Evolutionary conservation across 768 basidiomycete genomes (phyloP), one percentile per base, ranked within the genome.

Genomic region (Exsudoporus frostii): DNA sequence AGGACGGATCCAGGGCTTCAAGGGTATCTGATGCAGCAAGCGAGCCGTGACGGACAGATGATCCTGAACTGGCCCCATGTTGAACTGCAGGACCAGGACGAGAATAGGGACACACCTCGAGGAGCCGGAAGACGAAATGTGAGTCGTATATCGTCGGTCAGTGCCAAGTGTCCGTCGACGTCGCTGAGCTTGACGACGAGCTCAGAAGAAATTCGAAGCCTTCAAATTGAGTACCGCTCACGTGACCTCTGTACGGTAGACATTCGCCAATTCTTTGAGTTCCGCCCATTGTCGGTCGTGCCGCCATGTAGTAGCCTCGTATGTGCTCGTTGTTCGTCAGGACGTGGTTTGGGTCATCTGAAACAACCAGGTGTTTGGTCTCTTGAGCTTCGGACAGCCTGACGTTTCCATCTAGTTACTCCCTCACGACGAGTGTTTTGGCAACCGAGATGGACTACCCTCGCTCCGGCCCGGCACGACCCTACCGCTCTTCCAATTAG

Each of bases 341-440:
- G 13, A 15, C 17, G 1, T 19, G 4, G 38, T 39, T 40, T 19
- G 25, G 20, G 24, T 22, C 36, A 3, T 29, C 25, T n/a, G 37
- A 19, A n/a, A 24, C 22, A 19, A n/a, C 6, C 22, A 27, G 22
- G 34, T 24, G 33, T 39, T 15, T 17, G 33, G 22, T 45, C 30
- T 38, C 19, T 39, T 41, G 22, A 42, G 22, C 25, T 2, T 45
- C 33, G 27, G 37, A 54, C 57, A 32, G 20, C 10, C 36, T 27
- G 24, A 37, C 36, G 43, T 32, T 41, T 40, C 41, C 11, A 15
- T 15, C 20, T 2, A 25, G 24, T 36, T 25, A 27, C 37, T 47
- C 40, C 57, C 40, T 60, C 59, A 45, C 60, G 46, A 63, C 59
- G 51, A 61, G 56, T 48, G 56, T 45, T 22, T 27, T 62, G 48